A percentile compares a stretch with the other conserved stretches of the same genome.
Conservation (phyloP, 164 flowering plant genomes). For the Stephania japonica region DNA sequence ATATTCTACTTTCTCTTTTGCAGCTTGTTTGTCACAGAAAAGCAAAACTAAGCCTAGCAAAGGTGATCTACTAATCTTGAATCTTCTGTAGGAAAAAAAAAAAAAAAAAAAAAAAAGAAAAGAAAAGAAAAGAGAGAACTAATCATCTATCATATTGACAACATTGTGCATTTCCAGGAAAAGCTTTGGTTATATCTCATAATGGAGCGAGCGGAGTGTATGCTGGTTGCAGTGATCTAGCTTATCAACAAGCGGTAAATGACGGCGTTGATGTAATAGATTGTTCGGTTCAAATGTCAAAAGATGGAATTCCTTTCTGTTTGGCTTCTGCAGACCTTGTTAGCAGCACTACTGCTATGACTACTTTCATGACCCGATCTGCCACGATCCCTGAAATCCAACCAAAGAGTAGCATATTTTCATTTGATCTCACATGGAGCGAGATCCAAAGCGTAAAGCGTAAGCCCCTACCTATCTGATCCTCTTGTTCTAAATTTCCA, state of each 20-base stretch:
- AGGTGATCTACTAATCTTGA: slow-evolving; percentile 30
- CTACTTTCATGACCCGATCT: slow-evolving; percentile 52
- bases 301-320: slow-evolving; percentile 87
- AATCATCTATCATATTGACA: background rate
- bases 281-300: slow-evolving; percentile 84
- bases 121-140: background rate
- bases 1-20: slow-evolving; percentile 9
- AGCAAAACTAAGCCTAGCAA: slow-evolving; percentile 26
- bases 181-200: slow-evolving; percentile 56
- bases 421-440: slow-evolving; percentile 80
- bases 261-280: slow-evolving; percentile 93
- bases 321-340: slow-evolving; percentile 49
- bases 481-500: no score
- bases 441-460: slow-evolving; percentile 76
- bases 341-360: slow-evolving; percentile 48
- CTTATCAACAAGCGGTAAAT: slow-evolving; percentile 69
- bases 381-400: slow-evolving; percentile 57
- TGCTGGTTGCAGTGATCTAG: slow-evolving; percentile 79
- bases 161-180: slow-evolving; percentile 25
- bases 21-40: slow-evolving; percentile 71
- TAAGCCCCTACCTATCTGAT: slow-evolving; percentile 23
- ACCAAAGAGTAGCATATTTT: slow-evolving; percentile 52
- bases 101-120: background rate
- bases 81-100: background rate
- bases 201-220: slow-evolving; percentile 92